Evolutionary conservation across 2,329 filamentous ascomycete genomes (phyloP).

Genomic region (Talaromyces sp.): DNA sequence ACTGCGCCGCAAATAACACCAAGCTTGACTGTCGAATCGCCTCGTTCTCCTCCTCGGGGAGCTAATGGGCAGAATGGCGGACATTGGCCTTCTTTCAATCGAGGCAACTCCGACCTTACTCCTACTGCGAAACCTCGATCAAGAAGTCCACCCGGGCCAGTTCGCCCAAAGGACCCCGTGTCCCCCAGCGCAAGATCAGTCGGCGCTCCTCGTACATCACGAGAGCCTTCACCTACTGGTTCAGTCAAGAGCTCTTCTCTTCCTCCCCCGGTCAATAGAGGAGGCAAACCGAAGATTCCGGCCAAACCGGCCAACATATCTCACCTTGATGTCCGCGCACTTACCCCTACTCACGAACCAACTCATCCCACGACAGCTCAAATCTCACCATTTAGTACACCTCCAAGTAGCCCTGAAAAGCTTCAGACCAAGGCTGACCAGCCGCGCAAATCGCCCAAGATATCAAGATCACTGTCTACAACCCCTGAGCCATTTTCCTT

Average conservation of each 20-base stretch:
- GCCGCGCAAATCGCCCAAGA: conserved; percentile 6
- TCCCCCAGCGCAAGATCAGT: conserved; percentile 19
- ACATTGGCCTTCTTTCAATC: conserved; percentile 58
- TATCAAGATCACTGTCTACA: conserved; percentile 24
- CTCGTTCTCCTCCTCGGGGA: conserved; percentile 39
- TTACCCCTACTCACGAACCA: conserved; percentile 27
- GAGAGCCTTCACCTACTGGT: conserved; percentile 25
- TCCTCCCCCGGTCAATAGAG: conserved; percentile 75
- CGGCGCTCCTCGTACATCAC: conserved; percentile 7
- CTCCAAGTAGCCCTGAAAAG: conserved; percentile 69
- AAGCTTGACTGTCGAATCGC: conserved; percentile 43
- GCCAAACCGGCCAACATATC: conserved; percentile 41
- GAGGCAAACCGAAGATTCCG: conserved; percentile 69
- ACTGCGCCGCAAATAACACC: conserved; percentile 42
- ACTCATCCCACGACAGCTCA: conserved; percentile 40
- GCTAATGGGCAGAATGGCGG: conserved; percentile 53
- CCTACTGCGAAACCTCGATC: conserved; percentile 22
- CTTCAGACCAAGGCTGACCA: conserved; percentile 34
- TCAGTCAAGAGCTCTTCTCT: conserved; percentile 42
- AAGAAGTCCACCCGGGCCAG: conserved; percentile 17
- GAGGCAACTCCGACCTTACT: conserved; percentile 26
- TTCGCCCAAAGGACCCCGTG: conserved; percentile 31
- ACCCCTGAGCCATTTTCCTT: conserved; percentile 27
- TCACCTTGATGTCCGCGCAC: conserved; percentile 28
- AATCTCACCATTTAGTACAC: conserved; percentile 80